These are phyloP conservation scores for Noccaea bulbosa DNA, from an alignment of 345 rosid species.

Conservation along the genomic window DNA sequence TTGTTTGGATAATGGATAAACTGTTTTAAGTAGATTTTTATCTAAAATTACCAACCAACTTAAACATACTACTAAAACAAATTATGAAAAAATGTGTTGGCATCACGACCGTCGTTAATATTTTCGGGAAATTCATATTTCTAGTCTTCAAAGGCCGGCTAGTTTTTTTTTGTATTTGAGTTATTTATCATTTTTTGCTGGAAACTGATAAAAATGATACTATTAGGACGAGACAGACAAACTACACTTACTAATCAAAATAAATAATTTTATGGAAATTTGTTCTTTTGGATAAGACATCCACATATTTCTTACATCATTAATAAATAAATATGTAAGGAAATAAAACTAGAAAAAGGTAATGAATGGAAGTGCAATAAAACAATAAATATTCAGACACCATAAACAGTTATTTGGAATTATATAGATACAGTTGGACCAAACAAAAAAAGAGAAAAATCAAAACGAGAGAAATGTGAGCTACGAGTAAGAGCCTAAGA, in stretches of 20 bases:
- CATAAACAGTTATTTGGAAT: too few species aligned
- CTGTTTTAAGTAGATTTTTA: not conserved
- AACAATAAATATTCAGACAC: too few species aligned
- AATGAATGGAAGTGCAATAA: too few species aligned
- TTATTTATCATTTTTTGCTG: not conserved
- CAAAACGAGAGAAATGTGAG: conserved; percentile 42
- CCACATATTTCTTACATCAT: conserved; percentile 30
- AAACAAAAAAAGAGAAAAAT: too few species aligned
- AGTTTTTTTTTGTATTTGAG: not conserved
- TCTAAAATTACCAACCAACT: conserved; percentile 1
- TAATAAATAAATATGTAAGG: not conserved
- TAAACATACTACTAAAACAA: not conserved
- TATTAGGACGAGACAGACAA: not conserved
- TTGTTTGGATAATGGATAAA: conserved; percentile 27
- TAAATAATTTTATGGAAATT: not conserved
- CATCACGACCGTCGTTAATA: not conserved
- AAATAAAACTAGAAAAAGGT: too few species aligned
- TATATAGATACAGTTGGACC: too few species aligned
- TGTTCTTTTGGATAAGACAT: conserved; percentile 29
- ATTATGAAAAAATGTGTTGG: not conserved
- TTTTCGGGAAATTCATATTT: not conserved
- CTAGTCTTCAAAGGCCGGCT: not conserved
- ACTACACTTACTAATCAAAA: not conserved
- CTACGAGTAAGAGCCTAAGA: not conserved
- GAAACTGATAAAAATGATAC: not conserved